A percentile compares a stretch with the other conserved stretches of the same genome.
These are phyloP conservation scores for Pseudozyma sp. DNA, from an alignment of 1,284 basidiomycete genomes.

Conservation along the genomic window DNA sequence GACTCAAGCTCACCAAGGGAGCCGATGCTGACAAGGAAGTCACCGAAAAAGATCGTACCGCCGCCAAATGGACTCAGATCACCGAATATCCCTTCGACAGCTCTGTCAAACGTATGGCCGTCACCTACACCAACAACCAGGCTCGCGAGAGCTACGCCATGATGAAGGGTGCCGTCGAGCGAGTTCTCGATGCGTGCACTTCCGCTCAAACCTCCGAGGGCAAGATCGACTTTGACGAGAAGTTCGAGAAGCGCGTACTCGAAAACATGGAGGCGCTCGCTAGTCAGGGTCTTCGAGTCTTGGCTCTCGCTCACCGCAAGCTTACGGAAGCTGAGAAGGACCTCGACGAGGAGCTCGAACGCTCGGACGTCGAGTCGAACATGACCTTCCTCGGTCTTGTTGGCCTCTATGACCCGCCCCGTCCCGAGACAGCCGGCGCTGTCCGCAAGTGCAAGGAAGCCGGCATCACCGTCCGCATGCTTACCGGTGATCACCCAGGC, in stretches of 20 bases:
- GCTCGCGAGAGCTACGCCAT: conserved; percentile 57
- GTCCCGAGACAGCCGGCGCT: conserved; percentile 76
- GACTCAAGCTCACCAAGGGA: conserved; percentile 55
- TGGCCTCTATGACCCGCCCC: conserved; percentile 78
- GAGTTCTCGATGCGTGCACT: conserved; percentile 61
- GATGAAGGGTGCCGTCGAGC: conserved; percentile 68
- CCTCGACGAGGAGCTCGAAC: conserved; percentile 52
- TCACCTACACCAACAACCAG: conserved; percentile 69
- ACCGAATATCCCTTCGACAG: conserved; percentile 70
- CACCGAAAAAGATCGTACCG: conserved; percentile 33
- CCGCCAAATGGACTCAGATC: conserved; percentile 67
- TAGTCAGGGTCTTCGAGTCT: conserved; percentile 61
- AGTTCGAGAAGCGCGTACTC: conserved; percentile 49
- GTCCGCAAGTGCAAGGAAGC: conserved; percentile 76
- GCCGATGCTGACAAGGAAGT: conserved; percentile 45
- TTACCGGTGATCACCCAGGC: conserved; percentile 71
- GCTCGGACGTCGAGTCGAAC: conserved; percentile 73
- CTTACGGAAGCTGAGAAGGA: conserved; percentile 49
- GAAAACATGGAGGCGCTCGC: conserved; percentile 66
- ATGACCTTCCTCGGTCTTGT: conserved; percentile 76
- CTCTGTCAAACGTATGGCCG: conserved; percentile 68
- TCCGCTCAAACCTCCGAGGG: conserved; percentile 62
- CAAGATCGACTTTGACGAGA: conserved; percentile 59
- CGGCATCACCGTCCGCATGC: conserved; percentile 78
- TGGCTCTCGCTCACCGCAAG: conserved; percentile 62